Conservation (phyloP, 495 filamentous ascomycete species). For the Aspergillus panamensis region DNA sequence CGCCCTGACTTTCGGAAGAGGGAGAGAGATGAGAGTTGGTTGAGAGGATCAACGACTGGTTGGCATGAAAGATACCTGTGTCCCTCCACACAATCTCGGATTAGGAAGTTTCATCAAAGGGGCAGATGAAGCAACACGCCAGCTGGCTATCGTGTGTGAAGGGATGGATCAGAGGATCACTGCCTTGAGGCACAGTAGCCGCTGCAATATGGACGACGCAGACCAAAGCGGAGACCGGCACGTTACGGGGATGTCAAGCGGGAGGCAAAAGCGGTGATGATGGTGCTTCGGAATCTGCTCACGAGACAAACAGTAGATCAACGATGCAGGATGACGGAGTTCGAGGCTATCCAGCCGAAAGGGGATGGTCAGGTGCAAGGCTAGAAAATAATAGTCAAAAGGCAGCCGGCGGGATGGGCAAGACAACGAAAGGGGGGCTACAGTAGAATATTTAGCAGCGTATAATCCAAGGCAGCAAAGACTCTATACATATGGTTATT, state of each 20-base stretch:
- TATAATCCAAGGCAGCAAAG: not conserved
- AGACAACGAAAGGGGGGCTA: slow-evolving; percentile 1
- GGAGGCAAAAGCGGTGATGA: slow-evolving; percentile 16
- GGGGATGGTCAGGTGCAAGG: slow-evolving; percentile 26
- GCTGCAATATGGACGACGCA: slow-evolving; percentile 6
- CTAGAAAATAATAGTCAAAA: slow-evolving; percentile 9
- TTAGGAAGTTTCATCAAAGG: slow-evolving; percentile 5
- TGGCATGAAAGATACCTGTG: slow-evolving; percentile 1
- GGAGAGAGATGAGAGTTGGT: slow-evolving; percentile 1
- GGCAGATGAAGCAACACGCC: slow-evolving; percentile 9
- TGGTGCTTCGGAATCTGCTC: slow-evolving; percentile 14
- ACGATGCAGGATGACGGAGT: slow-evolving; percentile 32
- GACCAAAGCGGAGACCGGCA: slow-evolving; percentile 3
- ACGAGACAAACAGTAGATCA: slow-evolving; percentile 24
- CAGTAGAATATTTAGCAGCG: slow-evolving; percentile 3
- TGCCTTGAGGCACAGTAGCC: not conserved
- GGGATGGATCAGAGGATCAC: slow-evolving; percentile 8
- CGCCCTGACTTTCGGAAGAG: slow-evolving; percentile 33
- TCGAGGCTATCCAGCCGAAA: slow-evolving; percentile 16
- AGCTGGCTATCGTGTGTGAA: slow-evolving; percentile 2
- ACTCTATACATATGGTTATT: not conserved
- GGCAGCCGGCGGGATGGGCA: slow-evolving; percentile 8
- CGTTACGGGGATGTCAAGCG: not conserved
- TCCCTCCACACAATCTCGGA: slow-evolving; percentile 6
- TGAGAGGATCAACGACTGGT: slow-evolving; percentile 4